Evolutionary conservation across 495 filamentous ascomycete species (phyloP).

Genomic region (Hamigera avellanea): DNA sequence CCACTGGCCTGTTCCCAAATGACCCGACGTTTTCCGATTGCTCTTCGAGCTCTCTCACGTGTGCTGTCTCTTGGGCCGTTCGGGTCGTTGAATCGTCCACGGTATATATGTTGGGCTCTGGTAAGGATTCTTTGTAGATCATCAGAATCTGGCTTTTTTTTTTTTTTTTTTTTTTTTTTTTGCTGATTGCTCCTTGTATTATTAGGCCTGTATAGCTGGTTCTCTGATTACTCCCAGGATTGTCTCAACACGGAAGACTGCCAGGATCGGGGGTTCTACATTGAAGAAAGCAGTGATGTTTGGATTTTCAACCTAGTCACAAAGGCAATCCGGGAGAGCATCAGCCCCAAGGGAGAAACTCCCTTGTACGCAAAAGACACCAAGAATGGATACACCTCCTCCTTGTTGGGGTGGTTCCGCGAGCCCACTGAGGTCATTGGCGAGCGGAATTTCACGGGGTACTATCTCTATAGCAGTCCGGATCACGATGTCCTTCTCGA

Average conservation of each 20-base stretch:
- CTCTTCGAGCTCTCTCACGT: slow-evolving; percentile 24
- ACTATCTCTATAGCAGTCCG: too few relatives aligned
- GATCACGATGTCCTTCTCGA: too few relatives aligned
- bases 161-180: too few relatives aligned
- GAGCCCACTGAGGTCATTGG: too few relatives aligned
- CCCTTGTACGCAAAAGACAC: too few relatives aligned
- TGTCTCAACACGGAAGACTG: slow-evolving; percentile 21
- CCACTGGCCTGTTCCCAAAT: slow-evolving; percentile 24
- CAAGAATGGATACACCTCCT: too few relatives aligned
- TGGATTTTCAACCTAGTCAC: slow-evolving; percentile 61
- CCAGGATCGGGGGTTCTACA: slow-evolving; percentile 15
- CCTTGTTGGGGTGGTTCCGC: too few relatives aligned
- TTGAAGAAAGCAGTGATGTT: slow-evolving; percentile 28
- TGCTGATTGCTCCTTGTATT: too few relatives aligned
- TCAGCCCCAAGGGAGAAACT: too few relatives aligned
- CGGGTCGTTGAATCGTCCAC: slow-evolving; percentile 45
- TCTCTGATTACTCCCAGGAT: slow-evolving; percentile 33
- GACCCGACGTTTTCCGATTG: slow-evolving; percentile 46
- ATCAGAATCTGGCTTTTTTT: too few relatives aligned
- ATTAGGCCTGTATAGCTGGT: slow-evolving; percentile 53
- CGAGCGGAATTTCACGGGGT: too few relatives aligned
- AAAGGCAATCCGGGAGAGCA: slow-evolving; percentile 65
- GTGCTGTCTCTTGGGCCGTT: slow-evolving; percentile 50
- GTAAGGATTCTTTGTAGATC: too few relatives aligned
- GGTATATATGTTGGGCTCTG: slow-evolving; percentile 34